A percentile compares a stretch with the other conserved stretches of the same genome.
phyloP scores from a whole-genome alignment of 2,329 filamentous ascomycete genomes.

The Exophiala phaeomuriformis region DNA sequence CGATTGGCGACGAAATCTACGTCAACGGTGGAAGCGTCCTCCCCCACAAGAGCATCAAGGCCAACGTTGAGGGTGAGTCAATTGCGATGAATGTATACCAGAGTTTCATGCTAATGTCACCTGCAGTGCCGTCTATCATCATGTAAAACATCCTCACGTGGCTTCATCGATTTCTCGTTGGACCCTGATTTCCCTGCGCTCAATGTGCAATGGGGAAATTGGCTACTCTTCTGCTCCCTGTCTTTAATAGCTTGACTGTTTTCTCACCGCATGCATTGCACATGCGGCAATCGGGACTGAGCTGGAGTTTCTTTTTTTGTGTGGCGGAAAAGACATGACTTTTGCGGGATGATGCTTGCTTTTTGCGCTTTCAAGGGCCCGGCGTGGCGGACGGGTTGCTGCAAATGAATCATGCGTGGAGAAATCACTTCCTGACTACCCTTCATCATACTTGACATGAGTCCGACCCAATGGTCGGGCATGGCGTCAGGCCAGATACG shows the following conservation, averaged over 20 bases:
- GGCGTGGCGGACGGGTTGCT: no score
- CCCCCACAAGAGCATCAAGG: slow-evolving; percentile 98
- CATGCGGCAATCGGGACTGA: not conserved
- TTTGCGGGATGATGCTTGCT: no score
- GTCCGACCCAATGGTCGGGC: no score
- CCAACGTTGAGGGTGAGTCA: slow-evolving; percentile 73
- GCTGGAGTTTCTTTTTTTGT: not conserved
- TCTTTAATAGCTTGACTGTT: not conserved
- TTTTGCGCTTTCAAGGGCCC: no score
- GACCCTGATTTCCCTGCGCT: not conserved
- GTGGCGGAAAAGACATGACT: not conserved
- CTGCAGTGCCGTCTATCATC: slow-evolving; percentile 42
- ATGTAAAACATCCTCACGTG: slow-evolving; percentile 35
- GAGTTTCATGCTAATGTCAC: slow-evolving; percentile 1
- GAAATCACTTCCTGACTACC: no score
- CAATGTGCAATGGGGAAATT: not conserved
- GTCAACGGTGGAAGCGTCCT: slow-evolving; percentile 94
- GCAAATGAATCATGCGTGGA: no score
- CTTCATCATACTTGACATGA: no score
- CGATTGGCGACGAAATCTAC: slow-evolving; percentile 95
- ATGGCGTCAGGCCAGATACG: no score
- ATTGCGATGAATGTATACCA: not conserved
- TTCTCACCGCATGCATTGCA: not conserved
- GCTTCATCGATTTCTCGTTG: not conserved
- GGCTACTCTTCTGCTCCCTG: not conserved